Conservation (phyloP, 129 eudicot genomes). For the Pulicaria dysenterica region DNA sequence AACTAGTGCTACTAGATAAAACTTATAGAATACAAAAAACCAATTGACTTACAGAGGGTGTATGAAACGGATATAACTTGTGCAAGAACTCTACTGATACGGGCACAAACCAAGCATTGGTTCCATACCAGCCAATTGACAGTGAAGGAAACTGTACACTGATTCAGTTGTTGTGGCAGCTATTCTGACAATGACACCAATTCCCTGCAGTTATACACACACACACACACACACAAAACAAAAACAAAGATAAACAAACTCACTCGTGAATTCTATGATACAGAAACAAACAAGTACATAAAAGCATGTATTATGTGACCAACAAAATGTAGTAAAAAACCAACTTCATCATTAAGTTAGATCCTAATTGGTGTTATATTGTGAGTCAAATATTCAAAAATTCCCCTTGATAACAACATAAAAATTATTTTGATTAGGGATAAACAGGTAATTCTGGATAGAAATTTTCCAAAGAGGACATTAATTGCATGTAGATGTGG, state of each 20-base stretch:
- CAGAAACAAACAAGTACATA: background rate
- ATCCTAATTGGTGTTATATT: background rate
- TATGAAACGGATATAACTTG: background rate
- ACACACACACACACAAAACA: background rate
- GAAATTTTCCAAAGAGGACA: background rate
- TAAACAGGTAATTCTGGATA: background rate
- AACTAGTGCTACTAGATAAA: background rate
- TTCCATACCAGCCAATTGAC: constrained; percentile 74
- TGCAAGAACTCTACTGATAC: constrained; percentile 42
- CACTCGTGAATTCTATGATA: background rate
- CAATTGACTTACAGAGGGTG: constrained; percentile 14
- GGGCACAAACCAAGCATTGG: constrained; percentile 73
- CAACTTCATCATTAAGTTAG: background rate
- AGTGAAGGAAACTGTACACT: constrained; percentile 69
- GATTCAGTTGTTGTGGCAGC: constrained; percentile 91
- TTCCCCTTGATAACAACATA: background rate
- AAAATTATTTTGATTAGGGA: constrained; percentile 1
- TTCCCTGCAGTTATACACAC: constrained; percentile 42
- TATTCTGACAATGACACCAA: constrained; percentile 68
- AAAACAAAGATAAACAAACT: background rate
- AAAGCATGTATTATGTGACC: background rate
- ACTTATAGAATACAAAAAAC: background rate
- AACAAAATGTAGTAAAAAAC: background rate
- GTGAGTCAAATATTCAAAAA: background rate
- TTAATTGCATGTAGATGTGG: background rate